These are phyloP conservation scores for Onygenales sp. DNA, from an alignment of 2,329 filamentous ascomycete genomes.

Conservation along the genomic window DNA sequence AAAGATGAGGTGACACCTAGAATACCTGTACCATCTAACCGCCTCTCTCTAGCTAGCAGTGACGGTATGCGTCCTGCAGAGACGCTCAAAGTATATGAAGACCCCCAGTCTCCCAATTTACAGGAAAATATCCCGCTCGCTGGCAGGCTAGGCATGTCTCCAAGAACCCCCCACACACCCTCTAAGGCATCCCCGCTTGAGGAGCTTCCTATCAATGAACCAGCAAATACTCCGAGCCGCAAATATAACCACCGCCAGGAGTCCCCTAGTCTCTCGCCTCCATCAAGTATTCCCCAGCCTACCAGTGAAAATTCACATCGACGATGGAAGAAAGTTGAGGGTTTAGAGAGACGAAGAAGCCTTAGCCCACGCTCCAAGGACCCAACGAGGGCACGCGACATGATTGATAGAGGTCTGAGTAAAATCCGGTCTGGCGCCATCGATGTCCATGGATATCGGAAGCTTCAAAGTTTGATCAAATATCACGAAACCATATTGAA, in stretches of 20 bases:
- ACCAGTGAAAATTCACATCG: slow-evolving; percentile 19
- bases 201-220: slow-evolving; percentile 31
- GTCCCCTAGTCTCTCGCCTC: slow-evolving; percentile 3
- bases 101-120: slow-evolving; percentile 33
- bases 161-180: slow-evolving; percentile 14
- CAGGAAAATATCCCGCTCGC: slow-evolving; percentile 16
- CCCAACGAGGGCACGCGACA: slow-evolving; percentile 25
- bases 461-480: slow-evolving; percentile 32
- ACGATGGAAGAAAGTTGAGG: slow-evolving; percentile 25
- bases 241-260: slow-evolving; percentile 16
- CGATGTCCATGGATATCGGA: slow-evolving; percentile 34
- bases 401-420: slow-evolving; percentile 28
- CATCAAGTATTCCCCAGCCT: slow-evolving; percentile 2
- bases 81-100: slow-evolving; percentile 42
- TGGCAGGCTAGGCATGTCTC: slow-evolving; percentile 10
- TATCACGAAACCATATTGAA: slow-evolving; percentile 26
- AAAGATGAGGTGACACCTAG: slow-evolving; percentile 6
- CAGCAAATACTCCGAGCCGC: slow-evolving; percentile 15
- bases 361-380: slow-evolving; percentile 31
- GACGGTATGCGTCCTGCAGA: slow-evolving; percentile 20
- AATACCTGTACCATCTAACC: slow-evolving; percentile 5
- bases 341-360: slow-evolving; percentile 20
- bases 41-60: slow-evolving; percentile 15
- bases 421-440: slow-evolving; percentile 27
- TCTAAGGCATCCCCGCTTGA: slow-evolving; percentile 24